These are phyloP conservation scores for Pyrrhoderma noxium DNA, from an alignment of 1,284 basidiomycete species.

Conservation along the genomic window DNA sequence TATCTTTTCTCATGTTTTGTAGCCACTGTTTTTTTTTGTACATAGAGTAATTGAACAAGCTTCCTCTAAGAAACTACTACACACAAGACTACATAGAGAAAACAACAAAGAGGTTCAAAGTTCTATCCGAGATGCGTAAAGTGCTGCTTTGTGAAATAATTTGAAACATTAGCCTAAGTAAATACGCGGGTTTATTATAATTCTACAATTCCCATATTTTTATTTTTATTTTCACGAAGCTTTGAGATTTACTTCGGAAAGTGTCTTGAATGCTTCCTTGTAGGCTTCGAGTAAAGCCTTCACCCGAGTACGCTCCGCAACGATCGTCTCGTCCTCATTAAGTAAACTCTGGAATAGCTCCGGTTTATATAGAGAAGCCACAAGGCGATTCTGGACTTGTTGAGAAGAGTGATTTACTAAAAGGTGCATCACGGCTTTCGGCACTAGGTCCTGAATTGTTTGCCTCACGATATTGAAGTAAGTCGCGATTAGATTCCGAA, in stretches of 20 bases:
- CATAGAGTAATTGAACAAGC: no score
- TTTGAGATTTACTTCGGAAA: slow-evolving; percentile 72
- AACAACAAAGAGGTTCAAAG: no score
- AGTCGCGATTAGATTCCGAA: slow-evolving; percentile 88
- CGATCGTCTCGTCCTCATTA: slow-evolving; percentile 93
- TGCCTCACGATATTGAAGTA: slow-evolving; percentile 97
- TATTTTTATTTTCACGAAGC: no score
- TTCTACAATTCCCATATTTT: not conserved
- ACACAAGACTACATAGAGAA: no score
- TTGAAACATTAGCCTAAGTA: no score
- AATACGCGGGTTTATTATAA: no score
- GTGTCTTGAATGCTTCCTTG: slow-evolving; percentile 90
- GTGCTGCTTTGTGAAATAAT: no score
- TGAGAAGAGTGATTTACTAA: slow-evolving; percentile 96
- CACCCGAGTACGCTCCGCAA: slow-evolving; percentile 87
- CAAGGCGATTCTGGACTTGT: slow-evolving; percentile 92
- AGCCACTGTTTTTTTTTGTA: no score
- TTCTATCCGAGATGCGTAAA: no score
- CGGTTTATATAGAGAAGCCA: slow-evolving; percentile 89
- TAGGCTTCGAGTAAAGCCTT: slow-evolving; percentile 96
- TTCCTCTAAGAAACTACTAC: no score
- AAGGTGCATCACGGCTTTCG: slow-evolving; percentile 95
- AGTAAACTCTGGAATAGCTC: slow-evolving; percentile 87
- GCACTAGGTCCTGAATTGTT: slow-evolving; percentile 94
- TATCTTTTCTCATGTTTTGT: no score